Percentiles rank a stretch among this genome's conserved stretches.
phyloP scores from a whole-genome alignment of 2,329 filamentous ascomycete genomes.

The Leptoxyphium fumago region DNA sequence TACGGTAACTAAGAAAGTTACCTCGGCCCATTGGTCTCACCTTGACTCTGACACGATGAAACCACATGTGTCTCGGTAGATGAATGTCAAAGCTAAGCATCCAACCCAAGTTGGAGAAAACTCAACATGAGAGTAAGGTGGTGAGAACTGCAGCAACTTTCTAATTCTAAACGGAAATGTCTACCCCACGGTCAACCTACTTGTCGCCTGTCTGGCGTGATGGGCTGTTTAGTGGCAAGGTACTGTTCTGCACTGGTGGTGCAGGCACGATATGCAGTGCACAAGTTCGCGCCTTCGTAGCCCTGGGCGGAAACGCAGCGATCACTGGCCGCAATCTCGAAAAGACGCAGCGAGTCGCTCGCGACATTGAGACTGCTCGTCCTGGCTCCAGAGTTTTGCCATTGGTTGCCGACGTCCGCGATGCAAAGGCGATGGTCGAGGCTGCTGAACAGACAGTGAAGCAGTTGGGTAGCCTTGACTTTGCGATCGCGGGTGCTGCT shows the following conservation, averaged over 20 bases:
- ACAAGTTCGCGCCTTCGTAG: slow-evolving; percentile 80
- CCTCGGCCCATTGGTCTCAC: too few species aligned
- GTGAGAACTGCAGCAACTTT: too few species aligned
- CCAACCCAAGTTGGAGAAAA: too few species aligned
- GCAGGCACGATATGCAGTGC: slow-evolving; percentile 88
- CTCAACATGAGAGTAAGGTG: too few species aligned
- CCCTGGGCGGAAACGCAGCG: slow-evolving; percentile 82
- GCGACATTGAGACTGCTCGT: slow-evolving; percentile 67
- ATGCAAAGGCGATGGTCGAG: slow-evolving; percentile 49
- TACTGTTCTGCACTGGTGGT: slow-evolving; percentile 89
- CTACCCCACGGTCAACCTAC: slow-evolving; percentile 55
- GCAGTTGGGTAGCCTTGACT: slow-evolving; percentile 81
- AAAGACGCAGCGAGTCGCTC: slow-evolving; percentile 71
- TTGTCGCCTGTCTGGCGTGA: slow-evolving; percentile 75
- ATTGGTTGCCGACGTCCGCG: slow-evolving; percentile 54
- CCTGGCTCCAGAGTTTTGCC: slow-evolving; percentile 72
- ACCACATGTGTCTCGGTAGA: too few species aligned
- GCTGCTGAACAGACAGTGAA: slow-evolving; percentile 67
- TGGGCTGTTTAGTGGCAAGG: slow-evolving; percentile 74
- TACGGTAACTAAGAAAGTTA: too few species aligned
- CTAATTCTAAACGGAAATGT: slow-evolving; percentile 33
- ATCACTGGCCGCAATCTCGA: slow-evolving; percentile 82
- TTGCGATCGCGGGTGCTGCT: slow-evolving; percentile 84
- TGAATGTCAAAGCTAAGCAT: too few species aligned
- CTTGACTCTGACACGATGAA: too few species aligned